These are phyloP conservation scores for Termitomyces sp. DNA, from an alignment of 768 basidiomycete species.

Conservation along the genomic window DNA sequence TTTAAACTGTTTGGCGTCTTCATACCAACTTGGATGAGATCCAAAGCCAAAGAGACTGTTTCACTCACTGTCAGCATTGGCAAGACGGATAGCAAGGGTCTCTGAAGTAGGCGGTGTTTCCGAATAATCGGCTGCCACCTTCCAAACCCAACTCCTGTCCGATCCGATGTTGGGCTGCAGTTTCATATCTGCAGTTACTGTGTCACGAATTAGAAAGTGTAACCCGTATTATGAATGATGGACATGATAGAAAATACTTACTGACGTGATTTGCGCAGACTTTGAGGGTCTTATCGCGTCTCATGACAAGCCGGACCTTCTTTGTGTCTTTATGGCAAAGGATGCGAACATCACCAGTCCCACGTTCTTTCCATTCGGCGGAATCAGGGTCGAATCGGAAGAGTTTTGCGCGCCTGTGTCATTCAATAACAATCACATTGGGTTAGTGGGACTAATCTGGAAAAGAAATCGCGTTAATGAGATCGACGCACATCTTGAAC, in stretches of 20 bases:
- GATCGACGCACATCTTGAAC: slow-evolving; percentile 86
- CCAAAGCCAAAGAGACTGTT: neutral
- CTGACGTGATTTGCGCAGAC: slow-evolving; percentile 98
- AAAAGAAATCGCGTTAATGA: slow-evolving; percentile 30
- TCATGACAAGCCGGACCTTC: slow-evolving; percentile 96
- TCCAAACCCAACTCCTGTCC: slow-evolving; percentile 99
- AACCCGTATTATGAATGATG: neutral
- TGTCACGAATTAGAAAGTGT: neutral
- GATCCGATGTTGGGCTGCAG: slow-evolving; percentile 98
- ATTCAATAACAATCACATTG: slow-evolving; percentile 7
- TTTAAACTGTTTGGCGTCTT: slow-evolving; percentile 89
- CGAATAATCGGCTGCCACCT: slow-evolving; percentile 91
- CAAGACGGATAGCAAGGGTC: slow-evolving; percentile 97
- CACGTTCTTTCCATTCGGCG: slow-evolving; percentile 97
- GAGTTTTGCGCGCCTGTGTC: slow-evolving; percentile 87
- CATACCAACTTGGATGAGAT: slow-evolving; percentile 1
- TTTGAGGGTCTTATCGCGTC: slow-evolving; percentile 99
- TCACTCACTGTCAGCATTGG: slow-evolving; percentile 89
- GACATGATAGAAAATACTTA: slow-evolving; percentile 30
- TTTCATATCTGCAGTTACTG: slow-evolving; percentile 86
- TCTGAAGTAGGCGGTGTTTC: slow-evolving; percentile 87
- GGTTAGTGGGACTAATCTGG: slow-evolving; percentile 18
- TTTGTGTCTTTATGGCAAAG: slow-evolving; percentile 84
- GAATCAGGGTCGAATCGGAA: slow-evolving; percentile 83
- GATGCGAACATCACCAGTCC: slow-evolving; percentile 92